phyloP scores from a whole-genome alignment of 129 eudicot species.

The Centaurea solstitialis region DNA sequence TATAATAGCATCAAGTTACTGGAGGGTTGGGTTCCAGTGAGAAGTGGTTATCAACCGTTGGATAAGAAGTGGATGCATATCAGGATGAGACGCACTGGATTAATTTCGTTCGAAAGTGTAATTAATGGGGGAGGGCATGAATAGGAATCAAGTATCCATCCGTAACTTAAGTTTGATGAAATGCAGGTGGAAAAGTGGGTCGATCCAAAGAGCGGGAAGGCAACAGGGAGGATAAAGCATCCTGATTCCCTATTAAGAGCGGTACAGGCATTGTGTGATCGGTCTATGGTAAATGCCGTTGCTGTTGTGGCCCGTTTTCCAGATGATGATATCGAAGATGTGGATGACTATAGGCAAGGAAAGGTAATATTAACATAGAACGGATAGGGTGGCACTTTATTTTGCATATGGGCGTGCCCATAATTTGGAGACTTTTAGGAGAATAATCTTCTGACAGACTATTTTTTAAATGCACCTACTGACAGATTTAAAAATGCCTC shows the following conservation, averaged over 20 bases:
- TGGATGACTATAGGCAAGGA: slow-evolving; percentile 84
- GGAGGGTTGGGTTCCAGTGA: no score
- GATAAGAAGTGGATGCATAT: no score
- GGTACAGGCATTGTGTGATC: slow-evolving; percentile 49
- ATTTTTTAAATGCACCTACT: not conserved
- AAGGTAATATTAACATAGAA: slow-evolving; percentile 40
- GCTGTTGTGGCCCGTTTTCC: slow-evolving; percentile 98
- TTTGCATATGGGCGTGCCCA: not conserved
- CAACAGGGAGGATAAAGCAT: slow-evolving; percentile 87
- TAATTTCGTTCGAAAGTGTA: no score
- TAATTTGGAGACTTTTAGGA: not conserved
- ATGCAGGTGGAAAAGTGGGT: slow-evolving; percentile 88
- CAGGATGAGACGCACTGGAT: not conserved
- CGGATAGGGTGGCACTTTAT: not conserved
- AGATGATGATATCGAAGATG: slow-evolving; percentile 80
- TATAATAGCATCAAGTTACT: not conserved
- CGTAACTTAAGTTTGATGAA: slow-evolving; percentile 9
- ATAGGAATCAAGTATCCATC: not conserved
- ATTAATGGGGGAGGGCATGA: not conserved
- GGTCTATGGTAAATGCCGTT: slow-evolving; percentile 71
- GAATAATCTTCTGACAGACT: not conserved
- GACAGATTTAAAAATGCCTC: not conserved
- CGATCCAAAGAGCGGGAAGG: slow-evolving; percentile 68
- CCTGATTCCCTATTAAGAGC: slow-evolving; percentile 89
- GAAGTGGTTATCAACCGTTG: no score